These are phyloP conservation scores for Podila minutissima DNA, from an alignment of 192 early-diverging fungal genomes.

Conservation along the genomic window DNA sequence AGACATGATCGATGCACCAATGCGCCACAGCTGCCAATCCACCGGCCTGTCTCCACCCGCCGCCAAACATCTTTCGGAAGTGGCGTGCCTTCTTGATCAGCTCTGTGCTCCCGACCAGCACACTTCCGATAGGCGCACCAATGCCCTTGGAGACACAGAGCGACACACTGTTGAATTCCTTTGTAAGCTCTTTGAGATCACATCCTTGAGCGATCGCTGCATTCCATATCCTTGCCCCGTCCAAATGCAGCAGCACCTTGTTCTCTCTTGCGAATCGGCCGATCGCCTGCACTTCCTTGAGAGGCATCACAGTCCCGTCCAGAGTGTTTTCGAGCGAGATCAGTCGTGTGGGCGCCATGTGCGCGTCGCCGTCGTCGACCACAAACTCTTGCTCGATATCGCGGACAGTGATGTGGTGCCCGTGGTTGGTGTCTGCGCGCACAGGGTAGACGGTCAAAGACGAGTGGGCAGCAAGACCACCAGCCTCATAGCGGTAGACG, in stretches of 20 bases:
- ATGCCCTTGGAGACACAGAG: constrained; percentile 93
- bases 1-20: constrained; percentile 78
- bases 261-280: constrained; percentile 60
- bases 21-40: constrained; percentile 79
- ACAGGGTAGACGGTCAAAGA: constrained; percentile 74
- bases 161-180: constrained; percentile 87
- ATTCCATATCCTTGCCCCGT: constrained; percentile 94
- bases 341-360: constrained; percentile 82
- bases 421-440: constrained; percentile 46
- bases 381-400: constrained; percentile 38
- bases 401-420: constrained; percentile 68
- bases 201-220: constrained; percentile 76
- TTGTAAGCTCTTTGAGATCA: constrained; percentile 69
- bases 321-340: constrained; percentile 93
- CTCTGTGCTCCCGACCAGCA: constrained; percentile 74
- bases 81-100: constrained; percentile 84
- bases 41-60: constrained; percentile 95
- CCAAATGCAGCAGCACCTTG: constrained; percentile 78
- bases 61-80: constrained; percentile 92
- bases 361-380: constrained; percentile 25
- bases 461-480: constrained; percentile 81
- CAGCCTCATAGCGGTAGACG: constrained; percentile 79
- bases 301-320: constrained; percentile 81
- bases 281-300: constrained; percentile 78
- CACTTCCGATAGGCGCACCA: constrained; percentile 90